Conservation (phyloP, 768 basidiomycete genomes). For the Pleurotus salmoneostramineus region DNA sequence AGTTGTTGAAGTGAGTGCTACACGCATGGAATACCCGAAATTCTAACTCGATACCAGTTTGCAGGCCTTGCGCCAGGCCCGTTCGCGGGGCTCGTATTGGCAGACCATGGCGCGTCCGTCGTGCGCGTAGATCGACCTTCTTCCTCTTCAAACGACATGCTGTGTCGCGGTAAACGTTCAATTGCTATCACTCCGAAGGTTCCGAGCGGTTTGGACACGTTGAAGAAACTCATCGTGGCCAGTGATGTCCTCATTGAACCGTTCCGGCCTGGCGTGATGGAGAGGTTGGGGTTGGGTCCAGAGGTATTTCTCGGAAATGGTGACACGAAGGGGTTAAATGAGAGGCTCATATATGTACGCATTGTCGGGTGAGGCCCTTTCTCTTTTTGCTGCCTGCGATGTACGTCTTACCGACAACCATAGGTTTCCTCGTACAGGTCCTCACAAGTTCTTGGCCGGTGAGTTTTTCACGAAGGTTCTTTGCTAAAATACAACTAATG, state of each 20-base stretch:
- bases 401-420: not conserved
- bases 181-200: conserved; percentile 66
- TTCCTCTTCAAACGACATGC: conserved; percentile 39
- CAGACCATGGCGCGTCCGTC: conserved; percentile 78
- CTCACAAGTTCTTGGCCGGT: conserved; percentile 78
- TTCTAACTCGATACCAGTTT: conserved; percentile 44
- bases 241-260: conserved; percentile 86
- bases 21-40: not conserved
- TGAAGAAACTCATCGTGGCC: conserved; percentile 52
- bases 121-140: conserved; percentile 68
- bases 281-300: conserved; percentile 73
- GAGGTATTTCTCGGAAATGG: conserved; percentile 59
- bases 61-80: conserved; percentile 82
- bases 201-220: conserved; percentile 47
- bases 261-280: conserved; percentile 80
- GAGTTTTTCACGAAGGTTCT: conserved; percentile 12
- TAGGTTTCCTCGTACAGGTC: conserved; percentile 67
- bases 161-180: conserved; percentile 77
- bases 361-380: conserved; percentile 72
- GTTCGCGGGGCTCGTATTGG: conserved; percentile 72
- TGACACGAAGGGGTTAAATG: conserved; percentile 47
- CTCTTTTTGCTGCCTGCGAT: too few relatives aligned
- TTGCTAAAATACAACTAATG: too few relatives aligned
- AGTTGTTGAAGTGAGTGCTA: conserved; percentile 20
- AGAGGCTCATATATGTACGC: conserved; percentile 68